phyloP scores from a whole-genome alignment of 106 monocot species.

The Dactylorhiza incarnata region DNA sequence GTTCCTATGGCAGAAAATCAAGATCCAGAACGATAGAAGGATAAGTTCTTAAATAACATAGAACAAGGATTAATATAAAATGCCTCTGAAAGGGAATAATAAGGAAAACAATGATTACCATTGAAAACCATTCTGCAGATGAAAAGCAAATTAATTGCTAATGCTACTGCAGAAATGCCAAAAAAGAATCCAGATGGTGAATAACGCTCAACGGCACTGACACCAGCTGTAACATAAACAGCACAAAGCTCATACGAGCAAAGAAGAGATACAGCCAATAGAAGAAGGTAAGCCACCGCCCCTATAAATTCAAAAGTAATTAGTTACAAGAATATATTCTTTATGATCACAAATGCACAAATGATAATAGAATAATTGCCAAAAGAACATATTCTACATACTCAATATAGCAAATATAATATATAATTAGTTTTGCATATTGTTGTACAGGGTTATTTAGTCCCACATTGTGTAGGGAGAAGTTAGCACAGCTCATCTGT shows the following conservation, averaged over 20 bases:
- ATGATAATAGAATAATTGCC: background rate
- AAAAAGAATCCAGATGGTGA: constrained; percentile 97
- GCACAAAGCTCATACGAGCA: constrained; percentile 97
- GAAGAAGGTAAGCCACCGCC: constrained; percentile 90
- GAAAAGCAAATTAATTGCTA: constrained; percentile 96
- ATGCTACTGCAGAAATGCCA: constrained; percentile 81
- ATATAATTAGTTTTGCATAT: no score
- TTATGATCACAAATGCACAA: background rate
- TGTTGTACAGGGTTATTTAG: no score
- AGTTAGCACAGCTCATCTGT: no score
- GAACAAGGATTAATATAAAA: background rate
- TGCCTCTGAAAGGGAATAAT: background rate
- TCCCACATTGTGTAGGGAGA: no score
- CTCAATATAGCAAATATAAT: no score
- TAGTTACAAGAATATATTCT: background rate
- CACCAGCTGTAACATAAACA: constrained; percentile 84
- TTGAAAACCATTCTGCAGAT: constrained; percentile 91
- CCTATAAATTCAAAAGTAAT: constrained; percentile 34
- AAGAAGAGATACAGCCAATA: constrained; percentile 71
- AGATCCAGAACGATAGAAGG: background rate
- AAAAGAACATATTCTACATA: background rate
- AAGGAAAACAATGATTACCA: constrained; percentile 39
- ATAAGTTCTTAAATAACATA: background rate
- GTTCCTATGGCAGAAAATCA: constrained; percentile 37
- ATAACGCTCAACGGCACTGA: constrained; percentile 69